Evolutionary conservation across 148 eudicot species (phyloP), one percentile per base, ranked within the genome.

Genomic region (Amaranthus palmeri): DNA sequence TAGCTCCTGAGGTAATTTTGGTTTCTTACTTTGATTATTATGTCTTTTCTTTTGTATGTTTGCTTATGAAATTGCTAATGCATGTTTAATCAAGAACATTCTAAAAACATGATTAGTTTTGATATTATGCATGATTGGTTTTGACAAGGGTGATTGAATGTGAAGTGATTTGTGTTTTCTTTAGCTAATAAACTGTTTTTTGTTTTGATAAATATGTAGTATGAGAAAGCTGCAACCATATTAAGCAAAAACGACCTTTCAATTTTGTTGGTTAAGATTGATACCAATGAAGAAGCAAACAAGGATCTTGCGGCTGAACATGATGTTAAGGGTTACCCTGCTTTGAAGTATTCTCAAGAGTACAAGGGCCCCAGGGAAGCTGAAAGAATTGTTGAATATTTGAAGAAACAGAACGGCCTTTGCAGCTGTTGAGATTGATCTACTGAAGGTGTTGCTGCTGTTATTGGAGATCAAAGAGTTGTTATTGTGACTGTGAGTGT

Each of bases 321-420:
- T 71, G 84, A 83, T 10, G 74, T 92, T 18, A 76, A 67, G 71
- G 93, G 99, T 48, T 90, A 78, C 71, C 99, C 99, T 40, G 87
- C 99, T 5, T 54, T 96, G 52, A 92, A 89, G 54, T 63, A 46
- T 12, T 60, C 78, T 81, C 90, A 96, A 74, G 96, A 92, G 42
- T 96, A 86, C 82, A 92, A 96, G 76, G 97, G 99, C 46, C 90
- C 99, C n/a, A 83, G 99, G 15, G 93, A 92, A 46, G 89, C 97
- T 2, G 86, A 90, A 3, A 97, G 97, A 4, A 96, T 96, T 72
- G 93, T 87, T 10, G 78, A 65, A 42, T 85, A 85, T 77, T 43
- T 96, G 78, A 96, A 86, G 84, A 87, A 88, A 56, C 93, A 86
- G 75, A 83, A 83, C 63, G 99, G 99, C 40, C 97, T 96, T 25